phyloP scores from a whole-genome alignment of 768 basidiomycete species.

The Tremella fuciformis region DNA sequence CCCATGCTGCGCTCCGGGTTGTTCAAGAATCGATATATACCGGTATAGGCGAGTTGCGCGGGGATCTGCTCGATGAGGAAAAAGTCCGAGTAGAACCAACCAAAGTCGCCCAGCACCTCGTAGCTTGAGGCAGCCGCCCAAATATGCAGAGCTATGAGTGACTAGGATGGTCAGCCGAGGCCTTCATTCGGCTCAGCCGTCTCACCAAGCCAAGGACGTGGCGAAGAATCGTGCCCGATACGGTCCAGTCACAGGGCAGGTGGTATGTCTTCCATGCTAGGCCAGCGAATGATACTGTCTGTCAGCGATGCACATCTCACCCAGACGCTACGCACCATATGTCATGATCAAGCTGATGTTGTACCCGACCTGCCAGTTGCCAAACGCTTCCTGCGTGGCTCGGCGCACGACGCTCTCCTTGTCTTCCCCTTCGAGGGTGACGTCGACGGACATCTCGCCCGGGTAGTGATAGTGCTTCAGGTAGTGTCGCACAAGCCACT shows the following conservation, averaged over 20 bases:
- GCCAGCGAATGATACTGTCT: slow-evolving; percentile 73
- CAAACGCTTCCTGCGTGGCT: slow-evolving; percentile 88
- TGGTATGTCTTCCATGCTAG: slow-evolving; percentile 88
- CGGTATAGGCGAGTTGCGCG: slow-evolving; percentile 84
- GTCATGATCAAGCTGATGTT: slow-evolving; percentile 94
- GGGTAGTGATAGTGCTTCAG: slow-evolving; percentile 88
- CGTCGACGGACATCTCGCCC: slow-evolving; percentile 12
- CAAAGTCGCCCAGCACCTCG: slow-evolving; percentile 90
- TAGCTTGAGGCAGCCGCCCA: slow-evolving; percentile 90
- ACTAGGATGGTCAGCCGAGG: slow-evolving; percentile 53
- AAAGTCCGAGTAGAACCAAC: slow-evolving; percentile 98
- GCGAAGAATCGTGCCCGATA: slow-evolving; percentile 78
- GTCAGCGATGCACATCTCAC: slow-evolving; percentile 8
- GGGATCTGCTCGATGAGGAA: slow-evolving; percentile 88
- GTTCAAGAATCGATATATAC: slow-evolving; percentile 94
- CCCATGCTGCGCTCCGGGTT: slow-evolving; percentile 91
- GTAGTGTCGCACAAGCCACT: slow-evolving; percentile 90
- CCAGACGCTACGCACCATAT: slow-evolving; percentile 62
- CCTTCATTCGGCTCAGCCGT: slow-evolving; percentile 12
- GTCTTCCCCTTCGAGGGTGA: slow-evolving; percentile 18
- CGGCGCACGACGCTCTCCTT: slow-evolving; percentile 65
- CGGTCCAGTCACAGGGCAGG: slow-evolving; percentile 76
- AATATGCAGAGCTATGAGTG: slow-evolving; percentile 78
- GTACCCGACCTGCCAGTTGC: slow-evolving; percentile 90
- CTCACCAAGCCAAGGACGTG: slow-evolving; percentile 84